Percentiles rank a stretch among this genome's conserved stretches.
These are phyloP conservation scores for Fagus sylvatica DNA, from an alignment of 306 rosid genomes.

Conservation along the genomic window DNA sequence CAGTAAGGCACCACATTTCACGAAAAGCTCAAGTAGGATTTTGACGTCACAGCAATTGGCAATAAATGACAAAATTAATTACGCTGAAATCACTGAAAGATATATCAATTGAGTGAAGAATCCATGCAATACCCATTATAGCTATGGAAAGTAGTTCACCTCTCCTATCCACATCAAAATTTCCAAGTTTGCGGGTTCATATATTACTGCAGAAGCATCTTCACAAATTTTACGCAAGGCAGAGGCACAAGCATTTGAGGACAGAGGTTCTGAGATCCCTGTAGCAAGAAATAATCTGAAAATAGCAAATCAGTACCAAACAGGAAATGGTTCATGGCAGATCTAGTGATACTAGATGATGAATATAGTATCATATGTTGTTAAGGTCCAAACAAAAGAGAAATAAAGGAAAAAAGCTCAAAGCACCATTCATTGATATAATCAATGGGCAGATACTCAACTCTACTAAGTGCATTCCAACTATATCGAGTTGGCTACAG, in stretches of 20 bases:
- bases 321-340: slow-evolving; percentile 10
- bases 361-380: neutral
- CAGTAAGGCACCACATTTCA: neutral
- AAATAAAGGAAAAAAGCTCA: neutral
- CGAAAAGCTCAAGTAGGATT: slow-evolving; percentile 8
- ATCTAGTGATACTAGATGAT: neutral
- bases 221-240: slow-evolving; percentile 93
- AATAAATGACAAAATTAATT: slow-evolving; percentile 13
- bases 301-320: slow-evolving; percentile 36
- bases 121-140: neutral
- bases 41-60: slow-evolving; percentile 14
- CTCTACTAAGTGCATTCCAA: slow-evolving; percentile 9
- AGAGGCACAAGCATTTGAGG: slow-evolving; percentile 83
- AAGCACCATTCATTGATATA: neutral
- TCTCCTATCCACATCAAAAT: slow-evolving; percentile 96
- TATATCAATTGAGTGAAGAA: neutral
- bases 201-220: slow-evolving; percentile 76
- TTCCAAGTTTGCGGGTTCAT: slow-evolving; percentile 92
- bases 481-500: slow-evolving; percentile 18
- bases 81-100: slow-evolving; percentile 1
- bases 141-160: slow-evolving; percentile 49
- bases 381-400: neutral
- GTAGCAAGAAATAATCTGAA: slow-evolving; percentile 89
- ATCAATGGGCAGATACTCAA: slow-evolving; percentile 24
- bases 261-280: slow-evolving; percentile 79